phyloP scores from a whole-genome alignment of 805 yeast species.

The Diddensiella santjacobensis region DNA sequence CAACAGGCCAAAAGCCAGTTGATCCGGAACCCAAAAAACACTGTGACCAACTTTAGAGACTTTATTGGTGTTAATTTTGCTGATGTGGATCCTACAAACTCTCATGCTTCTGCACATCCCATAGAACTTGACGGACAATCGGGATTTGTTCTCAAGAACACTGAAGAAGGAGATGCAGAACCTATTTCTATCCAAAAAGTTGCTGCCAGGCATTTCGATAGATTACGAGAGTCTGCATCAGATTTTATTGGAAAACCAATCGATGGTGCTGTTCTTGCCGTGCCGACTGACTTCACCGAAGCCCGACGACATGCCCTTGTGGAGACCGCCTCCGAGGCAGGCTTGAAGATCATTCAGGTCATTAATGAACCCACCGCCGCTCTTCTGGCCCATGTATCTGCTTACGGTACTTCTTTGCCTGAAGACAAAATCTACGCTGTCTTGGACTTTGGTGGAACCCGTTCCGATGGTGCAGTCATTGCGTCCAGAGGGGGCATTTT shows the following conservation, averaged over 20 bases:
- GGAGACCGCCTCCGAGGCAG: conserved; percentile 63
- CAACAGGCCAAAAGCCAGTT: conserved; percentile 92
- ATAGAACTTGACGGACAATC: conserved; percentile 59
- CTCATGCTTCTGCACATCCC: conserved; percentile 65
- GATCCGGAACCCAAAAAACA: conserved; percentile 82
- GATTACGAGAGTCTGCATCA: conserved; percentile 82
- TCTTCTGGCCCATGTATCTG: conserved; percentile 68
- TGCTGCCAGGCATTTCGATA: conserved; percentile 75
- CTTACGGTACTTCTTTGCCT: conserved; percentile 30
- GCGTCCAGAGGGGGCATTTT: conserved; percentile 91
- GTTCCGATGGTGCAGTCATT: conserved; percentile 93
- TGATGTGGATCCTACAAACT: conserved; percentile 62
- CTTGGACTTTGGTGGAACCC: conserved; percentile 93
- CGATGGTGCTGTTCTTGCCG: conserved; percentile 81
- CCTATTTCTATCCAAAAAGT: conserved; percentile 70
- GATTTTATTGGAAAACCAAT: conserved; percentile 82
- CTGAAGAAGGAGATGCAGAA: conserved; percentile 49
- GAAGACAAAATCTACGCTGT: conserved; percentile 81
- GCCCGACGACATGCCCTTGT: conserved; percentile 64
- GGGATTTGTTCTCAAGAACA: conserved; percentile 51
- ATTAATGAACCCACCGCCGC: conserved; percentile 93
- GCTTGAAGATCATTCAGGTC: conserved; percentile 76
- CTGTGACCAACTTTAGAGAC: conserved; percentile 90
- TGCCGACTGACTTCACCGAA: conserved; percentile 83
- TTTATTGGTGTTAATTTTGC: conserved; percentile 73